These are phyloP conservation scores for Fusarium sp. DNA, from an alignment of 2,329 filamentous ascomycete genomes.

Conservation along the genomic window DNA sequence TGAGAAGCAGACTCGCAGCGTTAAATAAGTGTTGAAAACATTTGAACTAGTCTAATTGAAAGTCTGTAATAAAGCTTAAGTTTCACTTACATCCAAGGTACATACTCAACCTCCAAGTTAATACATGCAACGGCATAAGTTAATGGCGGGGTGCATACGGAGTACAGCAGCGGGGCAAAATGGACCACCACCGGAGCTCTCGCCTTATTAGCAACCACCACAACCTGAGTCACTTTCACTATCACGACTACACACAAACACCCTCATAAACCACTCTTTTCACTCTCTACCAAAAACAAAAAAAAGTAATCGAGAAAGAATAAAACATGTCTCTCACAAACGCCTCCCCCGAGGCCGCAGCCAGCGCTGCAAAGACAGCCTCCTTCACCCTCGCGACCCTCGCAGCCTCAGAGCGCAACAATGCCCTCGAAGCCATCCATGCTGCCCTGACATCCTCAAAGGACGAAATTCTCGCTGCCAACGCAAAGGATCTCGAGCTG, in stretches of 20 bases:
- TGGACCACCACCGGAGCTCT: conserved; percentile 1
- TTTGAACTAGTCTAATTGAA: not conserved
- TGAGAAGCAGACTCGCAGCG: not conserved
- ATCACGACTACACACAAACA: conserved; percentile 9
- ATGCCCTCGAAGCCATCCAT: conserved; percentile 86
- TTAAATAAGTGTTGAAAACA: not conserved
- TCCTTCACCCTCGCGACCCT: conserved; percentile 88
- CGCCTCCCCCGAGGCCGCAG: conserved; percentile 82
- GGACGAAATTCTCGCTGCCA: conserved; percentile 85
- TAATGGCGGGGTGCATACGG: conserved; percentile 46
- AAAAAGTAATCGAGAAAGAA: not conserved
- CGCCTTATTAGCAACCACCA: conserved; percentile 3
- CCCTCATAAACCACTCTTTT: not conserved
- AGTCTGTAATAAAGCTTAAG: not conserved
- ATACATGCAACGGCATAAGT: not conserved
- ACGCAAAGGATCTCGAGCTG: conserved; percentile 82
- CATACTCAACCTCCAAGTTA: not conserved
- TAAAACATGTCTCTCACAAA: conserved; percentile 93
- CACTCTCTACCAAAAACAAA: not conserved
- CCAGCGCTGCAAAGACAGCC: conserved; percentile 81
- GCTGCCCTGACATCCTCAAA: conserved; percentile 77
- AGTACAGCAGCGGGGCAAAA: conserved; percentile 41
- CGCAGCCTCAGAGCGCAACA: conserved; percentile 80
- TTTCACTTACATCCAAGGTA: not conserved
- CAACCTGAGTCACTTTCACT: conserved; percentile 32